A percentile compares a stretch with the other conserved stretches of the same genome.
Conservation (phyloP, 331 rosid genomes). For the Dryas integrifolia region DNA sequence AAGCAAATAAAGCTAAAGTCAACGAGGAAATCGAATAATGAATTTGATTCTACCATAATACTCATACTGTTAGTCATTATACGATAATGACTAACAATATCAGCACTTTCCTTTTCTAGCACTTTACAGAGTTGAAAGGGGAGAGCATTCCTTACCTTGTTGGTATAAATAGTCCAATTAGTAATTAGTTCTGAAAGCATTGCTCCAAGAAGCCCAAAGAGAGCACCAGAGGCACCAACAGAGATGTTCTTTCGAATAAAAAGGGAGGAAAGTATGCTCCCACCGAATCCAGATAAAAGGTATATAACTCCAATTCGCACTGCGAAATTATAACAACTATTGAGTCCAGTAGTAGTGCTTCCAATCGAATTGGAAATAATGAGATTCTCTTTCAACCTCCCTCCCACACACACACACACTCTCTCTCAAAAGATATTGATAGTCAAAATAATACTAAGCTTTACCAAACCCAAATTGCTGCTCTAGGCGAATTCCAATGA, state of each 20-base stretch:
- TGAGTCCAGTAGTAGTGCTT: not conserved
- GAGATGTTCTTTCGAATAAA: conserved; percentile 66
- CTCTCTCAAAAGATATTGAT: not conserved
- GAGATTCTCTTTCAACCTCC: not conserved
- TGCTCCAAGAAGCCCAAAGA: conserved; percentile 92
- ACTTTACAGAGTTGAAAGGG: too few relatives aligned
- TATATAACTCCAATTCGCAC: conserved; percentile 69
- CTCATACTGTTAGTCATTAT: too few relatives aligned
- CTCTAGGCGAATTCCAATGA: conserved; percentile 83
- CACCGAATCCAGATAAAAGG: conserved; percentile 68
- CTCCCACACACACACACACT: not conserved
- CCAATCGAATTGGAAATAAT: not conserved
- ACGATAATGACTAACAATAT: not conserved
- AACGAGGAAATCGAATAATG: too few relatives aligned
- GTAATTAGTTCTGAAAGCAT: conserved; percentile 91
- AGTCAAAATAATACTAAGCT: not conserved
- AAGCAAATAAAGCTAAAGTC: conserved; percentile 18
- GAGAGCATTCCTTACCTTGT: conserved; percentile 49
- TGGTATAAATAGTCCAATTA: conserved; percentile 76
- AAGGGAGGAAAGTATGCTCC: conserved; percentile 64
- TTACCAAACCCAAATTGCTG: conserved; percentile 87
- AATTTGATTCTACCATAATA: too few relatives aligned
- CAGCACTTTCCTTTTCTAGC: not conserved
- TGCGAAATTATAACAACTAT: conserved; percentile 26
- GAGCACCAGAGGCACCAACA: conserved; percentile 91